These are phyloP conservation scores for Acanthamoeba sp. DNA, from an alignment of 208 protist species.

Conservation along the genomic window DNA sequence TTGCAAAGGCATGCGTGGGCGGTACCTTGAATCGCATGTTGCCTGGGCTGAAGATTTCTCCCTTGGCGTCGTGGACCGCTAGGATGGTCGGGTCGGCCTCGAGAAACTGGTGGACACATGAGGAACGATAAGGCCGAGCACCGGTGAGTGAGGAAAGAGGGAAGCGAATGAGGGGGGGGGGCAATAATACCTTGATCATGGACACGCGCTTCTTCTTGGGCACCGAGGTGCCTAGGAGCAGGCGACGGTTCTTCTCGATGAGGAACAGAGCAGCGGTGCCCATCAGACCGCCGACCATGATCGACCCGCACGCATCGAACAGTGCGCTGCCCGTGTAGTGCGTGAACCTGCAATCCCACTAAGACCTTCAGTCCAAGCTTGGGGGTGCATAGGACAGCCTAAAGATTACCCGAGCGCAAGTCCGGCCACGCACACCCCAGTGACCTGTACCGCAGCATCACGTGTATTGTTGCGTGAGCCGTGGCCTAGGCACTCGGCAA, in stretches of 20 bases:
- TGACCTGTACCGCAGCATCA: neutral
- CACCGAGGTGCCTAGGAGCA: constrained; percentile 27
- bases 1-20: neutral
- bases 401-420: constrained; percentile 15
- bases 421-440: constrained; percentile 23
- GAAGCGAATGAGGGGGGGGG: neutral
- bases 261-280: constrained; percentile 59
- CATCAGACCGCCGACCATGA: constrained; percentile 47
- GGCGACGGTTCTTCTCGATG: constrained; percentile 58
- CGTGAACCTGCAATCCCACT: neutral
- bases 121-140: neutral
- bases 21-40: constrained; percentile 66
- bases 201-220: neutral
- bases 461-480: no score
- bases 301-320: constrained; percentile 40
- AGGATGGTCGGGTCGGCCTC: constrained; percentile 34
- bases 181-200: constrained; percentile 21
- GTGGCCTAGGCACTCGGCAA: neutral
- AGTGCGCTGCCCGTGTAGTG: constrained; percentile 43
- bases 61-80: constrained; percentile 46
- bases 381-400: no score
- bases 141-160: neutral
- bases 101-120: neutral
- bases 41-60: constrained; percentile 41
- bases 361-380: no score